A percentile compares a stretch with the other conserved stretches of the same genome.
Evolutionary conservation across 306 rosid species (phyloP).

Genomic region (Cicer judaicum): DNA sequence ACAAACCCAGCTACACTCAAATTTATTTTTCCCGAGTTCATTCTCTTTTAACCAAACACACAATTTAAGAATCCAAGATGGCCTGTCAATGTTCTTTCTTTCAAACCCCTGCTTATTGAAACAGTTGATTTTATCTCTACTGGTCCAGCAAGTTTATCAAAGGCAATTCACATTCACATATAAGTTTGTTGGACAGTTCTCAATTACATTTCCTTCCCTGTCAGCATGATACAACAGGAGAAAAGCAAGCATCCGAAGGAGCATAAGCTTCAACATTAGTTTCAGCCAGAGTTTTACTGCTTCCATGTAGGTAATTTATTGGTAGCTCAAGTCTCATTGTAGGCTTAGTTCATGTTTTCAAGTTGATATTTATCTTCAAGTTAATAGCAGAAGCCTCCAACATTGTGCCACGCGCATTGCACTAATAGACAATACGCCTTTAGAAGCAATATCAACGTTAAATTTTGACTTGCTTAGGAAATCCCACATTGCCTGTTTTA

Average conservation of each 20-base stretch:
- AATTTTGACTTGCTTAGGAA: background rate
- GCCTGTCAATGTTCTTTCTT: background rate
- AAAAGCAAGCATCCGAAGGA: background rate
- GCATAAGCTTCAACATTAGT: background rate
- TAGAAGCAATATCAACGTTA: background rate
- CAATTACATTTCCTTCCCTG: background rate
- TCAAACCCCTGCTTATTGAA: background rate
- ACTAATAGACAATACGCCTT: background rate
- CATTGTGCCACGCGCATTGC: background rate
- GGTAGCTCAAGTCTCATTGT: background rate
- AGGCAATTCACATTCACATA: background rate
- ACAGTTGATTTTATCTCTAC: background rate
- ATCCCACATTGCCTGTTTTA: background rate
- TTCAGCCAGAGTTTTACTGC: background rate
- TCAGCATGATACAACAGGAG: background rate
- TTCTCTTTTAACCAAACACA: background rate
- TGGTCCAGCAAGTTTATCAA: background rate
- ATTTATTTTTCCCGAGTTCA: background rate
- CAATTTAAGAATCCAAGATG: background rate
- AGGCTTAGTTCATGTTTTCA: background rate
- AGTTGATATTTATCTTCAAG: background rate
- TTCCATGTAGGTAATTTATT: background rate
- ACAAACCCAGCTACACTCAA: background rate
- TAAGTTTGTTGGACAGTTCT: constrained; percentile 7
- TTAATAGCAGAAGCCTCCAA: background rate